A percentile compares a stretch with the other conserved stretches of the same genome.
These are phyloP conservation scores for Quillaja saponaria DNA, from an alignment of 306 rosid species.

Conservation along the genomic window DNA sequence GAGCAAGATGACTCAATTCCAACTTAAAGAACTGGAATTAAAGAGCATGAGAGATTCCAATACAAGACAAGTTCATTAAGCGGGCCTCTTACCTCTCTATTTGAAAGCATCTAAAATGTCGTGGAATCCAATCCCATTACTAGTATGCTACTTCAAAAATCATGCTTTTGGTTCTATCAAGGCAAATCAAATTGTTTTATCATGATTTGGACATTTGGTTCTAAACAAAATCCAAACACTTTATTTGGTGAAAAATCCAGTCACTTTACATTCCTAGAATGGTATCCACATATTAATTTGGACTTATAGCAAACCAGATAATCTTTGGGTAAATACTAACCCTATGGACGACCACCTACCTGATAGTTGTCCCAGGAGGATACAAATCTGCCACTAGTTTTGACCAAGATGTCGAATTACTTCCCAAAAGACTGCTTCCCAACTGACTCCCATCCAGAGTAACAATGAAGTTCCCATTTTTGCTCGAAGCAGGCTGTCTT, in stretches of 20 bases:
- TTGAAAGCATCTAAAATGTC: not conserved
- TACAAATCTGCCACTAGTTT: conserved; percentile 76
- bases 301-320: too few relatives aligned
- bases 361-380: conserved; percentile 57
- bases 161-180: not conserved
- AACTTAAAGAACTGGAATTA: not conserved
- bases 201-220: not conserved
- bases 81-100: not conserved
- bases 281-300: not conserved
- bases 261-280: not conserved
- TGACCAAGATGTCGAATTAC: conserved; percentile 56
- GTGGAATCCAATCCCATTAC: not conserved
- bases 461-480: conserved; percentile 55
- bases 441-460: conserved; percentile 50
- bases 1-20: not conserved
- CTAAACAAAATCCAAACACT: not conserved
- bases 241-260: not conserved
- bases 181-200: not conserved
- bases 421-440: conserved; percentile 46
- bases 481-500: conserved; percentile 91
- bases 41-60: not conserved
- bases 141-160: not conserved
- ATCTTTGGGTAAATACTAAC: too few relatives aligned
- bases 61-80: not conserved
- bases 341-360: conserved; percentile 43